Evolutionary conservation across 306 rosid species (phyloP), one percentile per base, ranked within the genome.

Genomic region (Myrica gale): DNA sequence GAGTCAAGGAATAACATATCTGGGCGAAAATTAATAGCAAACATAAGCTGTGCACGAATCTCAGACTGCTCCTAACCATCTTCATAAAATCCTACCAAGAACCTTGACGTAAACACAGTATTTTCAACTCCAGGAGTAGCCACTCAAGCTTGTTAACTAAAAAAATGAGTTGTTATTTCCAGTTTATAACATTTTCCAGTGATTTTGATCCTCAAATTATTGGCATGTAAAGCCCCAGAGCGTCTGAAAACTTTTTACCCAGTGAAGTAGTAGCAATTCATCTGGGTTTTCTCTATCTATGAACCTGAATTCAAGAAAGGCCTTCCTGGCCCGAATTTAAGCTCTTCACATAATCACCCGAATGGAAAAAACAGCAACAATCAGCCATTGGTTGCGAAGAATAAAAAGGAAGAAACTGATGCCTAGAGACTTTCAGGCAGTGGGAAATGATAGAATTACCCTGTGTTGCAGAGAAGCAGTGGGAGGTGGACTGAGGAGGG

Each of bases 401-500:
- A 39, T 9, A 7, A 68, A 67, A 6, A 78, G 7, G 8, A 68
- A 54, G 52, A 16, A 23, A 4, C 13, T 16, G 45, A 21, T 60
- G 74, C 17, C 51, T 15, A 16, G 74, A 58, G 68, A 54, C 73
- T 69, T 51, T 41, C 19, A 54, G 42, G 73, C 8, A 65, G 42
- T 10, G n/a, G 47, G 57, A 65, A 61, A 55, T 37, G 39, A 78
- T 4, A 44, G 45, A 55, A 51, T 63, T 68, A 89, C 98, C 96
- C 82, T 86, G 79, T 70, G 85, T 15, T 87, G 89, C 12, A 86
- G 80, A 74, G 87, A 60, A 70, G 76, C 11, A 58, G 86, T 62
- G 57, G 82, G 73, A 51, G 89, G 75, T 44, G 84, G 76, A 73
- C 74, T 79, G 81, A 89, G 87, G 82, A 90, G 85, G 51, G 89